Conservation (phyloP, 352 stramenopile species). For the Phytophthora megakarya region DNA sequence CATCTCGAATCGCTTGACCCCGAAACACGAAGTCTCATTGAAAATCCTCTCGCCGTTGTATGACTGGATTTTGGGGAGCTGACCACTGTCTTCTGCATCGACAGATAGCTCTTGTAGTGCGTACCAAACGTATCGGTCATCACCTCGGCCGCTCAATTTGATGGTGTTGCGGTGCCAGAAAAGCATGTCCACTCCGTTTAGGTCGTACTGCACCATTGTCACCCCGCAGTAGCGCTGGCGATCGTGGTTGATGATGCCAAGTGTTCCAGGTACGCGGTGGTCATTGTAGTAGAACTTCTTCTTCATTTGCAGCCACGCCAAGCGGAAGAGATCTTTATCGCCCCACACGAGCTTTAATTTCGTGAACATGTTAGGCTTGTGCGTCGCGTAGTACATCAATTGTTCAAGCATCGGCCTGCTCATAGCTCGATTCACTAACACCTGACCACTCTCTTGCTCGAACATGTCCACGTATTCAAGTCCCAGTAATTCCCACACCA, state of each 20-base stretch:
- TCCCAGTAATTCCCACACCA: slow-evolving; percentile 55
- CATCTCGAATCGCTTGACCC: slow-evolving; percentile 55
- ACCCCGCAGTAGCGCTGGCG: slow-evolving; percentile 49
- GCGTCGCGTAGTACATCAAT: slow-evolving; percentile 52
- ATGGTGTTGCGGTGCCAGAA: slow-evolving; percentile 66
- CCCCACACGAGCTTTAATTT: slow-evolving; percentile 60
- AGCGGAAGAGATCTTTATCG: slow-evolving; percentile 64
- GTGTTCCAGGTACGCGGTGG: slow-evolving; percentile 39
- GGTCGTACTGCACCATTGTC: slow-evolving; percentile 59
- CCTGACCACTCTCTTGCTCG: slow-evolving; percentile 60
- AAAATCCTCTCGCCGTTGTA: slow-evolving; percentile 68
- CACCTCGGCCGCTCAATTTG: slow-evolving; percentile 54
- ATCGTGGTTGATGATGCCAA: slow-evolving; percentile 45
- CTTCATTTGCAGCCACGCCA: slow-evolving; percentile 48
- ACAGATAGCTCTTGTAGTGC: slow-evolving; percentile 48
- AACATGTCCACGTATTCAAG: slow-evolving; percentile 51
- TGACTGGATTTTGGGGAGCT: slow-evolving; percentile 48
- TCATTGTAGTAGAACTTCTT: slow-evolving; percentile 47
- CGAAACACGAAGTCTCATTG: slow-evolving; percentile 73
- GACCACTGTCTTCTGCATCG: slow-evolving; percentile 19
- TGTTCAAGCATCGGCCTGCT: slow-evolving; percentile 46
- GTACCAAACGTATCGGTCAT: slow-evolving; percentile 48
- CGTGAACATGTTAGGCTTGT: slow-evolving; percentile 47
- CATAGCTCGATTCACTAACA: slow-evolving; percentile 42
- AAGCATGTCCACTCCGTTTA: slow-evolving; percentile 39